These are phyloP conservation scores for Podaxis sp. DNA, from an alignment of 768 basidiomycete species.

Conservation along the genomic window DNA sequence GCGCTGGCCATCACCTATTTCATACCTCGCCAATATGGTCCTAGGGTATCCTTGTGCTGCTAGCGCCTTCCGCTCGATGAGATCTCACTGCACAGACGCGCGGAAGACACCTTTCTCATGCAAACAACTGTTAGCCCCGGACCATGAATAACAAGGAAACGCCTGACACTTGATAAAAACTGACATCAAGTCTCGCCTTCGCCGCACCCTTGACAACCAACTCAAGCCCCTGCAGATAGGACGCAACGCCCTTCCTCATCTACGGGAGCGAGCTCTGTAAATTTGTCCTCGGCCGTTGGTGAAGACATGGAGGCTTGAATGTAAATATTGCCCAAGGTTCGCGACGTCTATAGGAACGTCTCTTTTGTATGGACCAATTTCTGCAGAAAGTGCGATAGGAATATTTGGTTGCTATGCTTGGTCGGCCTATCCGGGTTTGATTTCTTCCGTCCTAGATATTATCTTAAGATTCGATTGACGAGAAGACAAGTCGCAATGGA, in stretches of 20 bases:
- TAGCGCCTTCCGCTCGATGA: neutral
- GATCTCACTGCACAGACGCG: neutral
- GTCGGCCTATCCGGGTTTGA: too few relatives aligned
- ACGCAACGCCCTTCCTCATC: neutral
- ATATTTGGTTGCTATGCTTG: too few relatives aligned
- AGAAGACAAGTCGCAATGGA: too few relatives aligned
- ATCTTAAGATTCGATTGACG: too few relatives aligned
- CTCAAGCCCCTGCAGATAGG: neutral
- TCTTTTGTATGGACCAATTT: too few relatives aligned
- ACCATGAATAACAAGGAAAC: neutral
- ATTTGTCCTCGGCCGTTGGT: neutral
- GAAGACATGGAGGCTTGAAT: neutral
- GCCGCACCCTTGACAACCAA: neutral
- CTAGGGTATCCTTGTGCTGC: neutral
- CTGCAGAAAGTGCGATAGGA: too few relatives aligned
- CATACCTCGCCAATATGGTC: neutral
- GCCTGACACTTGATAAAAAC: neutral
- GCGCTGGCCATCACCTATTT: neutral
- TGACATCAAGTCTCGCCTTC: neutral
- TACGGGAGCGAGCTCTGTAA: neutral
- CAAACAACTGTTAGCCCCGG: neutral
- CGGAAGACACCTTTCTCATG: neutral
- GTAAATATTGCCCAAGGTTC: neutral
- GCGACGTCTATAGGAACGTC: too few relatives aligned
- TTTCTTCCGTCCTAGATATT: too few relatives aligned